Conservation (phyloP, 2,329 filamentous ascomycete species). For the Neonectria faginata region DNA sequence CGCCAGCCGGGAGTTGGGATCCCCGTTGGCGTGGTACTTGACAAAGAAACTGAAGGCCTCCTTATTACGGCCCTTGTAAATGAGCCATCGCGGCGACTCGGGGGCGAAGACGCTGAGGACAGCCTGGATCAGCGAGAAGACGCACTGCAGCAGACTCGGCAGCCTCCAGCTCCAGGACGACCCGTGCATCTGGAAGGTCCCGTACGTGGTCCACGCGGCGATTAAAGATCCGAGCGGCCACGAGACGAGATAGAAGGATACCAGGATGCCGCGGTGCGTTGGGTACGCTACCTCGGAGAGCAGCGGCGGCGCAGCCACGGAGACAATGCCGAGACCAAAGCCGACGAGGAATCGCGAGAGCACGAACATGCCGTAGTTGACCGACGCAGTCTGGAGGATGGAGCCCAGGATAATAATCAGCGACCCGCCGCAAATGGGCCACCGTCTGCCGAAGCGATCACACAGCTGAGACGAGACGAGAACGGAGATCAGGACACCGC, state of each 20-base stretch:
- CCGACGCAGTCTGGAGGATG: slow-evolving; percentile 44
- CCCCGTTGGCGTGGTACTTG: slow-evolving; percentile 41
- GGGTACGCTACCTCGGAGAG: slow-evolving; percentile 53
- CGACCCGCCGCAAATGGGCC: slow-evolving; percentile 45
- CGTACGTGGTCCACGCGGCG: slow-evolving; percentile 52
- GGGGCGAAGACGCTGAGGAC: slow-evolving; percentile 33
- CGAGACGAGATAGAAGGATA: slow-evolving; percentile 44
- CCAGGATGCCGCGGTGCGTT: slow-evolving; percentile 49
- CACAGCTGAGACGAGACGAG: slow-evolving; percentile 44
- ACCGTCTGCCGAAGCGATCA: slow-evolving; percentile 44
- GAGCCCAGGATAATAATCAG: slow-evolving; percentile 47
- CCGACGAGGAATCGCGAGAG: slow-evolving; percentile 50
- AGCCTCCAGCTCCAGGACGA: slow-evolving; percentile 62
- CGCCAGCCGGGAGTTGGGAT: slow-evolving; percentile 27
- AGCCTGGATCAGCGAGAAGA: slow-evolving; percentile 43
- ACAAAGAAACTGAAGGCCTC: slow-evolving; percentile 37
- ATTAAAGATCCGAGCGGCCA: slow-evolving; percentile 39
- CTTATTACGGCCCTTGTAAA: slow-evolving; percentile 43
- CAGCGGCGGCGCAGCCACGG: slow-evolving; percentile 49
- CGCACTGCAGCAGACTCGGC: slow-evolving; percentile 59
- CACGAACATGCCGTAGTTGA: slow-evolving; percentile 52
- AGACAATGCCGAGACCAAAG: slow-evolving; percentile 55
- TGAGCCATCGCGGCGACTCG: slow-evolving; percentile 40
- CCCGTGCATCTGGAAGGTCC: slow-evolving; percentile 52
- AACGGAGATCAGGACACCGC: slow-evolving; percentile 42